These are phyloP conservation scores for Lasiodiplodia hormozganensis DNA, from an alignment of 2,329 filamentous ascomycete species.

Conservation along the genomic window DNA sequence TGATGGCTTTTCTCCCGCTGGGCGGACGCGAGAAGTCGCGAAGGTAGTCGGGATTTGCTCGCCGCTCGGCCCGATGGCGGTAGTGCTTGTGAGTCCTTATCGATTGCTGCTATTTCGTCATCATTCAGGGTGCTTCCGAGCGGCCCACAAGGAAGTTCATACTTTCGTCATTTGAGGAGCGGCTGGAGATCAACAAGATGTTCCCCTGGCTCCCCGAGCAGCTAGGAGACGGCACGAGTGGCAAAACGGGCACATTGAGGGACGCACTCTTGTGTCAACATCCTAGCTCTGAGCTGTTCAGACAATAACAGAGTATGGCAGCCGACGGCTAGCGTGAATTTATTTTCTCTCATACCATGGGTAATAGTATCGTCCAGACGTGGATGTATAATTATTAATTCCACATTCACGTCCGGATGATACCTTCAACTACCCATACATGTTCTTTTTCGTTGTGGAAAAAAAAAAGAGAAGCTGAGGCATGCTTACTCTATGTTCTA, in stretches of 20 bases:
- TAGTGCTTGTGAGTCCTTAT: background rate
- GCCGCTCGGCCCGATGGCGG: constrained; percentile 4
- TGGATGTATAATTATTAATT: too few relatives aligned
- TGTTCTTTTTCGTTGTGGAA: too few relatives aligned
- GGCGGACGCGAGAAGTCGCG: constrained; percentile 11
- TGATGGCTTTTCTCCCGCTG: background rate
- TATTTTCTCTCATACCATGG: too few relatives aligned
- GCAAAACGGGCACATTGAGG: background rate
- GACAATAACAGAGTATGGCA: background rate
- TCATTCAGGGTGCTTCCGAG: background rate
- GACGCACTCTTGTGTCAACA: background rate
- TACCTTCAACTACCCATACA: too few relatives aligned
- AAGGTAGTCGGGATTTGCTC: constrained; percentile 16
- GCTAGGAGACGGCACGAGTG: background rate
- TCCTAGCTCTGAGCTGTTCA: background rate
- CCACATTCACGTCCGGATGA: too few relatives aligned
- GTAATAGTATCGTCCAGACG: too few relatives aligned
- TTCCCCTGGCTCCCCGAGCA: too few relatives aligned
- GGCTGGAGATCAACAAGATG: background rate
- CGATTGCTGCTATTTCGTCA: constrained; percentile 17
- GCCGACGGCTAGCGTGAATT: too few relatives aligned
- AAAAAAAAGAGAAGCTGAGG: too few relatives aligned
- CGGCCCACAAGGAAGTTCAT: background rate
- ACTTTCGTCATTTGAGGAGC: background rate
- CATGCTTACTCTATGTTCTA: too few relatives aligned